These are phyloP conservation scores for Rhodotorula mucilaginosa DNA, from an alignment of 1,284 basidiomycete genomes.

Conservation along the genomic window DNA sequence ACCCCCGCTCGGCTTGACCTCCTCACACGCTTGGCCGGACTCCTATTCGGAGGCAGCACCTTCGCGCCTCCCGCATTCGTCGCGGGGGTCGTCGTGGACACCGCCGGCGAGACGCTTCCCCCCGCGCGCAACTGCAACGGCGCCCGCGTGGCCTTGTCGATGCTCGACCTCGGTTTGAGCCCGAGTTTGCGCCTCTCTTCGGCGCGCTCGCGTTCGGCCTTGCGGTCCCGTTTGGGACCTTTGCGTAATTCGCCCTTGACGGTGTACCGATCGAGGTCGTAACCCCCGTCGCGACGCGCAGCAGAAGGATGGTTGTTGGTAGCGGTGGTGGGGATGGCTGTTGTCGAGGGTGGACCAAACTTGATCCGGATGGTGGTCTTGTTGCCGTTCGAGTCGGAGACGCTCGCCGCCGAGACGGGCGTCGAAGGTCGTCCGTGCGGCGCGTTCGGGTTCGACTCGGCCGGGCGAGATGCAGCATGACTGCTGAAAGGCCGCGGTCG, in stretches of 20 bases:
- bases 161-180: slow-evolving; percentile 14
- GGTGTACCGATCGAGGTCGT: slow-evolving; percentile 9
- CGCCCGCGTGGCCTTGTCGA: slow-evolving; percentile 4
- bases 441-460: neutral
- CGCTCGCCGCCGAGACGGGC: slow-evolving; percentile 22
- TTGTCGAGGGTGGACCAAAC: slow-evolving; percentile 14
- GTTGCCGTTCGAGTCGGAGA: slow-evolving; percentile 4
- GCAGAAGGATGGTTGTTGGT: neutral
- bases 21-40: neutral
- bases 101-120: too few relatives aligned
- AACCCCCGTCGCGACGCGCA: too few relatives aligned
- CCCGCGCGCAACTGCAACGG: neutral
- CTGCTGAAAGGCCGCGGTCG: neutral
- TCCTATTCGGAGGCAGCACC: neutral
- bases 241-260: slow-evolving; percentile 14
- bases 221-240: slow-evolving; percentile 29
- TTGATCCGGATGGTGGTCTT: slow-evolving; percentile 29
- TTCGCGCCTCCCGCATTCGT: neutral
- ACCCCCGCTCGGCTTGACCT: neutral
- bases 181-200: slow-evolving; percentile 16
- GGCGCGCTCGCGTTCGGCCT: slow-evolving; percentile 20
- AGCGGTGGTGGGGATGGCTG: neutral
- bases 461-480: neutral
- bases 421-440: slow-evolving; percentile 12
- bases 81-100: too few relatives aligned